phyloP scores from a whole-genome alignment of 1,284 basidiomycete species.

The Malassezia yamatoensis region DNA sequence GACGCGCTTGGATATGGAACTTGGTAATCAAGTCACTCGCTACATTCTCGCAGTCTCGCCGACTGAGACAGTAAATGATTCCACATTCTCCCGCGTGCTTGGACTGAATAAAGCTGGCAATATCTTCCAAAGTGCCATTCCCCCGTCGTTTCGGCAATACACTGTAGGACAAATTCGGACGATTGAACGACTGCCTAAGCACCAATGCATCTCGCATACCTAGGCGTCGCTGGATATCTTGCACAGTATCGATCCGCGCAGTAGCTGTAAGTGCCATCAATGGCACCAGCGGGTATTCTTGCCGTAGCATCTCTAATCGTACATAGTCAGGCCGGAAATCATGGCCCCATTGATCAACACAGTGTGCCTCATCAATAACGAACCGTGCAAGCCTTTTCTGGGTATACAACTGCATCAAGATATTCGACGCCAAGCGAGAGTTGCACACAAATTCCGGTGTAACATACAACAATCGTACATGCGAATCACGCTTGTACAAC shows the following conservation, averaged over 20 bases:
- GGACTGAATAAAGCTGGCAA: conserved; percentile 61
- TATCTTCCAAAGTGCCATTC: conserved; percentile 56
- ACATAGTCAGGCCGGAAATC: conserved; percentile 60
- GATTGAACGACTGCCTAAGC: conserved; percentile 75
- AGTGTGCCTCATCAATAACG: conserved; percentile 92
- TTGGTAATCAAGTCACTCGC: conserved; percentile 59
- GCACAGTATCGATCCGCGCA: conserved; percentile 65
- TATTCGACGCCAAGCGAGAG: conserved; percentile 55
- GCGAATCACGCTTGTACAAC: conserved; percentile 50
- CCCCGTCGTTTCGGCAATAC: conserved; percentile 56
- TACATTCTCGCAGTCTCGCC: conserved; percentile 66
- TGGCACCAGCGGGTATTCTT: conserved; percentile 66
- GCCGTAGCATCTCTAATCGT: conserved; percentile 59
- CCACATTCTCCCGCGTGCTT: conserved; percentile 61
- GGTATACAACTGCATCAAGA: conserved; percentile 57
- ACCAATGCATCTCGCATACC: conserved; percentile 52
- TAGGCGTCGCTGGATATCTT: conserved; percentile 68
- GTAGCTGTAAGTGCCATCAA: conserved; percentile 96
- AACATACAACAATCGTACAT: conserved; percentile 65
- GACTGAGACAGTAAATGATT: conserved; percentile 73
- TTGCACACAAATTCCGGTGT: conserved; percentile 70
- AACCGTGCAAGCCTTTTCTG: conserved; percentile 66
- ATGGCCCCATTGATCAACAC: conserved; percentile 72
- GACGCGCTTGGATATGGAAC: conserved; percentile 59
- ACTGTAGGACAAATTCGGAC: conserved; percentile 71